phyloP scores from a whole-genome alignment of 2,329 filamentous ascomycete genomes.

The Nemania bipapillata region DNA sequence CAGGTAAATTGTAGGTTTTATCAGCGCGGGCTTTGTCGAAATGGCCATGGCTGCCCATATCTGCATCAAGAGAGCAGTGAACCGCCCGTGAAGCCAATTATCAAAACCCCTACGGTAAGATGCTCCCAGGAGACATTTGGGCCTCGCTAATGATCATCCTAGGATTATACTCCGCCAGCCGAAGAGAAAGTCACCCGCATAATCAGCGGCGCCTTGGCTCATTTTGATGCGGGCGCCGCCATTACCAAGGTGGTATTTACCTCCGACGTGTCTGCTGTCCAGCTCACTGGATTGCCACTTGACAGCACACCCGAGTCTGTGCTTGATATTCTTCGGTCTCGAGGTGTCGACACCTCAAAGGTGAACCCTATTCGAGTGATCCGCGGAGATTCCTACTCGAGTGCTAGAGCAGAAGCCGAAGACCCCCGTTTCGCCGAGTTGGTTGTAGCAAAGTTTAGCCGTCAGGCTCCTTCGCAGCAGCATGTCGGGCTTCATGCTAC shows the following conservation, averaged over 20 bases:
- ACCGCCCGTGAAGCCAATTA: neutral
- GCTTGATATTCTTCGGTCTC: constrained; percentile 36
- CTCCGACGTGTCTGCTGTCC: constrained; percentile 54
- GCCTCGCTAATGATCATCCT: neutral
- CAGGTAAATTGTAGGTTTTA: constrained; percentile 31
- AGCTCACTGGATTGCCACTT: constrained; percentile 48
- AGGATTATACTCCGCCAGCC: neutral
- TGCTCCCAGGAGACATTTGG: neutral
- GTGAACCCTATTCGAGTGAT: constrained; percentile 36
- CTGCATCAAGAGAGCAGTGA: constrained; percentile 7
- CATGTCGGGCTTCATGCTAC: neutral
- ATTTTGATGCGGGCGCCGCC: constrained; percentile 51
- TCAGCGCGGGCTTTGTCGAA: constrained; percentile 33
- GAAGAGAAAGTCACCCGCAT: constrained; percentile 20
- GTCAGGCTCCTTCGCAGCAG: neutral
- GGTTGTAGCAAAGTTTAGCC: constrained; percentile 32
- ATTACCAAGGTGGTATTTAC: constrained; percentile 48
- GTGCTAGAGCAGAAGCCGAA: constrained; percentile 44
- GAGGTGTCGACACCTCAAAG: constrained; percentile 27
- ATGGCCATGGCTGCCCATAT: constrained; percentile 31
- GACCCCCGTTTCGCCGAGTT: constrained; percentile 48
- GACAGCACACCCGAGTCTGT: constrained; percentile 41
- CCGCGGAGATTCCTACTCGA: constrained; percentile 8
- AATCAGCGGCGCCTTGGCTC: constrained; percentile 46
- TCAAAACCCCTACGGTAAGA: neutral